Evolutionary conservation across 2,329 filamentous ascomycete genomes (phyloP).

Genomic region (Sclerotinia minor): DNA sequence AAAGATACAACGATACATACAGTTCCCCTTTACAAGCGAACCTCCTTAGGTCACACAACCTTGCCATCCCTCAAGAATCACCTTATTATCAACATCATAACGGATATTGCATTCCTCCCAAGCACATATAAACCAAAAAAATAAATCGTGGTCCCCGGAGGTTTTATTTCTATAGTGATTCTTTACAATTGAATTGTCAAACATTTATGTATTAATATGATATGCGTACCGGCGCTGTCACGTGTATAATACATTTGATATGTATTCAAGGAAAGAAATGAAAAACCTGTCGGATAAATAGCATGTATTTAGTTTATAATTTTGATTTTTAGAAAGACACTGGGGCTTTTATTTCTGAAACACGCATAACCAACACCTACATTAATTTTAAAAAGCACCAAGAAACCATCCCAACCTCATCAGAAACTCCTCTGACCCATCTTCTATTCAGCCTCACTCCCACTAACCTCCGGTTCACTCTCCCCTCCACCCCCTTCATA

Average conservation of each 20-base stretch:
- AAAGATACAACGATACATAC: too few species aligned
- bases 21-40: too few species aligned
- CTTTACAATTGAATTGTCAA: not conserved
- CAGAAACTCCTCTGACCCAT: not conserved
- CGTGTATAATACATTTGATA: too few species aligned
- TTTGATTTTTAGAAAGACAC: too few species aligned
- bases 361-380: not conserved
- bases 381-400: not conserved
- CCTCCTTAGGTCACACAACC: too few species aligned
- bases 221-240: too few species aligned
- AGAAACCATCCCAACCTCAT: not conserved
- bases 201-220: too few species aligned
- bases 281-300: too few species aligned
- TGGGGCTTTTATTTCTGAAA: too few species aligned
- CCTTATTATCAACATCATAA: not conserved
- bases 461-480: conserved; percentile 41
- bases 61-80: too few species aligned
- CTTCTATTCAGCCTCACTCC: conserved; percentile 26
- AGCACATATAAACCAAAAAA: not conserved
- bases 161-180: not conserved
- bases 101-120: not conserved
- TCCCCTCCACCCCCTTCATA: conserved; percentile 45
- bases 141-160: too few species aligned
- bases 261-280: too few species aligned
- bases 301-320: not conserved